A percentile compares a stretch with the other conserved stretches of the same genome.
Evolutionary conservation across 495 filamentous ascomycete genomes (phyloP).

Genomic region (Thermochaetoides thermophila): DNA sequence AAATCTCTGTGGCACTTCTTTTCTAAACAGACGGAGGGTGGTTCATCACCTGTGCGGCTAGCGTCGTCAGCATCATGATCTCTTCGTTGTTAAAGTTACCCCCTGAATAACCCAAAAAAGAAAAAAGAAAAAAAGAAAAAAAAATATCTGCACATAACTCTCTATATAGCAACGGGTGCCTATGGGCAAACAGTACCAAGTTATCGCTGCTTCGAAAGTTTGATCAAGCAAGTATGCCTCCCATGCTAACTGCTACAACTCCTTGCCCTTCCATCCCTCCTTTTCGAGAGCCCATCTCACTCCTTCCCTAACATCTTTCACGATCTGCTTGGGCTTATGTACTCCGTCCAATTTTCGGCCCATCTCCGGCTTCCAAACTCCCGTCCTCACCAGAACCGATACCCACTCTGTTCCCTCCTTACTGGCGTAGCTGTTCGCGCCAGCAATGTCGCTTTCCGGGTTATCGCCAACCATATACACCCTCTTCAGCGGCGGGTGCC

Average conservation of each 20-base stretch:
- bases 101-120: no score
- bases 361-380: conserved; percentile 49
- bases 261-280: conserved; percentile 19
- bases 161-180: no score
- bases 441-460: conserved; percentile 77
- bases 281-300: conserved; percentile 27
- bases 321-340: conserved; percentile 38
- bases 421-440: conserved; percentile 67
- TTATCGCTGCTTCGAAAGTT: no score
- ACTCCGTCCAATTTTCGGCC: conserved; percentile 20
- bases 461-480: conserved; percentile 99
- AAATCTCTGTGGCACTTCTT: background rate
- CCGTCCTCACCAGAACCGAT: conserved; percentile 70
- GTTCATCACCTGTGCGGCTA: no score
- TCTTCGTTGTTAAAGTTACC: no score
- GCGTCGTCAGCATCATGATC: no score
- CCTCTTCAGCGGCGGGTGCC: conserved; percentile 29
- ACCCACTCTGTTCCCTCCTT: conserved; percentile 55
- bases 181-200: no score
- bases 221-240: no score
- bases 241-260: background rate
- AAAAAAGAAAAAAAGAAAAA: no score
- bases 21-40: no score
- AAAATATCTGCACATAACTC: no score
- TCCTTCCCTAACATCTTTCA: conserved; percentile 42